Evolutionary conservation across 345 rosid species (phyloP).

Genomic region (Rhodamnia argentea): DNA sequence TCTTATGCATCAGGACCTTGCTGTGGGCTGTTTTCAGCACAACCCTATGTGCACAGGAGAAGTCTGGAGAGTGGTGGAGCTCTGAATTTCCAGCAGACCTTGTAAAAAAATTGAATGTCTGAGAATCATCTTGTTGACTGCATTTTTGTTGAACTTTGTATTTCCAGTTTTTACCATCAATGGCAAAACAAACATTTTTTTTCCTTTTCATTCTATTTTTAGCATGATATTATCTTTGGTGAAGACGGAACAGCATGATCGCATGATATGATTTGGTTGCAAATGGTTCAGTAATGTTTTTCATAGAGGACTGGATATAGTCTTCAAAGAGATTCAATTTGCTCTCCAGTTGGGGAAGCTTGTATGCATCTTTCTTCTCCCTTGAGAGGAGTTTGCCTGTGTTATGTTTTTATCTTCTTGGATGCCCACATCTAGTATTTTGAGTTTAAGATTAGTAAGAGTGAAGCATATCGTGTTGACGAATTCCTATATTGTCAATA

Average conservation of each 20-base stretch:
- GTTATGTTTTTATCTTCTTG: not conserved
- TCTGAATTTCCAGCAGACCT: not conserved
- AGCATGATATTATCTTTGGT: not conserved
- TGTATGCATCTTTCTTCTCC: not conserved
- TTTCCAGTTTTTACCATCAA: not conserved
- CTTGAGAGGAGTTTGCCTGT: rapidly evolving
- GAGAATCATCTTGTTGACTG: not conserved
- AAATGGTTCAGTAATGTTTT: not conserved
- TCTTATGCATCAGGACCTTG: not conserved
- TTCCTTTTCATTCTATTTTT: not conserved
- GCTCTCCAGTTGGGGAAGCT: not conserved
- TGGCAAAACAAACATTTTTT: not conserved
- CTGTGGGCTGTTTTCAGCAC: not conserved
- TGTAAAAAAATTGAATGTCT: not conserved
- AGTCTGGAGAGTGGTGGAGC: not conserved
- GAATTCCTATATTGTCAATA: not conserved
- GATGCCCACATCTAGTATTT: not conserved
- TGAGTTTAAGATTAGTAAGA: not conserved
- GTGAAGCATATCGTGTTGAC: not conserved
- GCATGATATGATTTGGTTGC: not conserved
- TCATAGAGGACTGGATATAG: not conserved
- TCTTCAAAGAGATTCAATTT: not conserved
- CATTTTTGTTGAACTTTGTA: not conserved
- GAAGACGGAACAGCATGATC: not conserved
- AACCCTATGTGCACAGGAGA: not conserved